Evolutionary conservation across 352 stramenopile genomes (phyloP), one percentile per base, ranked within the genome.

Genomic region (Pythium pectinolyticum): DNA sequence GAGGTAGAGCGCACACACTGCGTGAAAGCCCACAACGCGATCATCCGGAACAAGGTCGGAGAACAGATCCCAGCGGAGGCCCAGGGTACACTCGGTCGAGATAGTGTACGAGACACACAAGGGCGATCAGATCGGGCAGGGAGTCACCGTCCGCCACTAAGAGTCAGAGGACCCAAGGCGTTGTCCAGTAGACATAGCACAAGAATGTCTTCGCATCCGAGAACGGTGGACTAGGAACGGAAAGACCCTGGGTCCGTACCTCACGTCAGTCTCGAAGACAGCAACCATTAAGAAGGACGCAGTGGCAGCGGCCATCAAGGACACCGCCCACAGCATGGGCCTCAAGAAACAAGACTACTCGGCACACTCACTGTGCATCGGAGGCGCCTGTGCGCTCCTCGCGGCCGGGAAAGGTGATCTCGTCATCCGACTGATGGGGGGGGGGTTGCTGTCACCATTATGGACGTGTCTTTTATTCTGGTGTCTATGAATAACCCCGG

Each of bases 331-430:
- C 5, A 15, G 30, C 25, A 58, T 63, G 56, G 61, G 45, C n/a
- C 32, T 57, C 30, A 5, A 45, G 8, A 50, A 37, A 40, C 6
- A 47, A 8, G 56, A 73, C 37, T 70, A 67, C 57, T 67, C 61
- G 9, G 17, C 28, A 37, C 66, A 73, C 28, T 70, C 57, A 9
- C 51, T 67, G 6, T 50, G 55, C n/a, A 72, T 66, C 14, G 60
- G 59, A 19, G 66, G 59, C 12, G 49, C 59, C 32, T 72, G 59
- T 20, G 61, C 61, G 20, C 34, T 70, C 22, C 31, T 73, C 4
- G 56, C 54, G 15, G 58, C 65, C 2, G 60, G 66, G 11, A 69
- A 72, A 49, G 65, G 51, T 22, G 66, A 66, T 20, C 37, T 55
- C 19, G 51, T 61, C 53, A 68, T 64, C 47, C 32, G 55, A 2